Percentiles rank a stretch among this genome's conserved stretches.
Conservation (phyloP, 2,329 filamentous ascomycete species). For the Verticillium tricorpus region DNA sequence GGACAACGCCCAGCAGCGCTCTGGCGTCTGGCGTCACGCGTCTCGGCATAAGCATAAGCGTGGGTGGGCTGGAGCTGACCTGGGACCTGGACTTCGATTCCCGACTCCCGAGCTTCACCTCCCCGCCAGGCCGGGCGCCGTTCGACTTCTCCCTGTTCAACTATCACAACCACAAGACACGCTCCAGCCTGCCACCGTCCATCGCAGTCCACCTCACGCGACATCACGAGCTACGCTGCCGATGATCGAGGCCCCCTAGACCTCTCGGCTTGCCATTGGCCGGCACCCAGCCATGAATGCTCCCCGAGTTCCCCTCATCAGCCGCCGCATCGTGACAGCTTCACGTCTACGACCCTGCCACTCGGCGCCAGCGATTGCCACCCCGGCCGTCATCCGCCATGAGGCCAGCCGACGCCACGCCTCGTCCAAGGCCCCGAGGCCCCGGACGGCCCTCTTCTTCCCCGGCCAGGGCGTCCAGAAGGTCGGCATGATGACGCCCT, state of each 20-base stretch:
- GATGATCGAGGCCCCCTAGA: conserved; percentile 11
- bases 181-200: background rate
- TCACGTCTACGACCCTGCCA: background rate
- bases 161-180: background rate
- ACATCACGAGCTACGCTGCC: background rate
- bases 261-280: conserved; percentile 12
- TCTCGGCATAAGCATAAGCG: background rate
- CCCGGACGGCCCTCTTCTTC: conserved; percentile 56
- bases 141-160: background rate
- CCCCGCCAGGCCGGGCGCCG: background rate
- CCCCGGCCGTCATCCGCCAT: background rate
- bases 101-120: background rate
- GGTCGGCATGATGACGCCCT: conserved; percentile 81
- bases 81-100: background rate
- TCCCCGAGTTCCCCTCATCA: conserved; percentile 7
- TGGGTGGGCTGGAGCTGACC: background rate
- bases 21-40: background rate
- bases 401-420: conserved; percentile 15
- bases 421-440: conserved; percentile 30
- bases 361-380: background rate
- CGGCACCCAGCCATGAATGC: conserved; percentile 13
- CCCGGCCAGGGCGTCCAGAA: conserved; percentile 87
- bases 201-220: background rate
- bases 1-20: background rate
- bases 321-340: conserved; percentile 7